These are phyloP conservation scores for Malassezia restricta DNA, from an alignment of 1,284 basidiomycete species.

Conservation along the genomic window DNA sequence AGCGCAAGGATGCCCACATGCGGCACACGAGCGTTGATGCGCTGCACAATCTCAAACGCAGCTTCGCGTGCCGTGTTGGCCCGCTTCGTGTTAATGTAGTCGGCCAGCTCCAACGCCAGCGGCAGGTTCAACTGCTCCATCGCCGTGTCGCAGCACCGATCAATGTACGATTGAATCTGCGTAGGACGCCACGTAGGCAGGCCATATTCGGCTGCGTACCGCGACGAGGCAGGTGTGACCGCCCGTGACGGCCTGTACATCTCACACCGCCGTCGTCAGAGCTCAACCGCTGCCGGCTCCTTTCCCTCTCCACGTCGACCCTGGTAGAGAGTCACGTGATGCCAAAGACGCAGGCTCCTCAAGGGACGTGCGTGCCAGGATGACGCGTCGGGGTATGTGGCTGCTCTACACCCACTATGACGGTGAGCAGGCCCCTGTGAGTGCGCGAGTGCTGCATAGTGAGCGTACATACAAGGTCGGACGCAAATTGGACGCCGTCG, in stretches of 20 bases:
- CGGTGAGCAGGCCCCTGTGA: slow-evolving; percentile 7
- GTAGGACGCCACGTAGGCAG: slow-evolving; percentile 11
- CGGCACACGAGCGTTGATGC: slow-evolving; percentile 77
- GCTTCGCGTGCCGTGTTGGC: slow-evolving; percentile 92
- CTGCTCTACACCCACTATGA: slow-evolving; percentile 1
- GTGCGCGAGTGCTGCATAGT: neutral
- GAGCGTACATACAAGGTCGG: slow-evolving; percentile 6
- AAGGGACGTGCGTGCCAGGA: no score
- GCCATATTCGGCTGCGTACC: neutral
- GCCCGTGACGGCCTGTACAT: neutral
- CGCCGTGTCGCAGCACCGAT: slow-evolving; percentile 77
- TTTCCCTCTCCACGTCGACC: no score
- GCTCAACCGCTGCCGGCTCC: no score
- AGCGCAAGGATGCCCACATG: slow-evolving; percentile 70
- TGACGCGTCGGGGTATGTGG: neutral
- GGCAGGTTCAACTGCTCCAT: slow-evolving; percentile 80
- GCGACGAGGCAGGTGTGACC: neutral
- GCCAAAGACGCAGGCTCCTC: no score
- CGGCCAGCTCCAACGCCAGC: slow-evolving; percentile 81
- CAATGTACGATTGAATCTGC: slow-evolving; percentile 31
- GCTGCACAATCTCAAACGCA: slow-evolving; percentile 65
- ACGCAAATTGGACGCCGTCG: slow-evolving; percentile 6
- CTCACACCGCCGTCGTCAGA: slow-evolving; percentile 1
- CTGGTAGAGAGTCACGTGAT: no score
- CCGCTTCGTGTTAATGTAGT: slow-evolving; percentile 85